Evolutionary conservation across 106 monocot species (phyloP).

Genomic region (Phalaenopsis equestris): DNA sequence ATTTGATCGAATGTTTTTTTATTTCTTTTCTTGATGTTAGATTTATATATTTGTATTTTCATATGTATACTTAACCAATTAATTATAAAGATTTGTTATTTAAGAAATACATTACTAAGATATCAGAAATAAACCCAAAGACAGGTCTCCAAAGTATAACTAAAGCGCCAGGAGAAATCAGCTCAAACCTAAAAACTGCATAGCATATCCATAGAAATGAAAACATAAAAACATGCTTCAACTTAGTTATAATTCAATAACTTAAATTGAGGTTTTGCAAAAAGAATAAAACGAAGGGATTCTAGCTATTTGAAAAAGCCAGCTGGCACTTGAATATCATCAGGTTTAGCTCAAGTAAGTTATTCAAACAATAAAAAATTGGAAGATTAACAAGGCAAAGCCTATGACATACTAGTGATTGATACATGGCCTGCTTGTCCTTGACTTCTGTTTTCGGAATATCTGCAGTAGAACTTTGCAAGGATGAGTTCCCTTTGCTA

Average conservation of each 20-base stretch:
- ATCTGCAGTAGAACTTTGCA: conserved; percentile 20
- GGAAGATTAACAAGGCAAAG: neutral
- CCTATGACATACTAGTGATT: conserved; percentile 54
- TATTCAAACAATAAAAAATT: neutral
- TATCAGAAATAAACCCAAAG: neutral
- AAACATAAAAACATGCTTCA: neutral
- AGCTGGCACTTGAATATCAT: neutral
- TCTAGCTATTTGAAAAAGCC: neutral
- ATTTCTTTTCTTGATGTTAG: too few species aligned
- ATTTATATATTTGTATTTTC: too few species aligned
- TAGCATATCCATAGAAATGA: neutral
- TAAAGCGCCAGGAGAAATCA: neutral
- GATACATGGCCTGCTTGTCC: conserved; percentile 26
- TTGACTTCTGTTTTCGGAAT: conserved; percentile 29
- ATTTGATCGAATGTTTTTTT: too few species aligned
- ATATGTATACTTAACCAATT: too few species aligned
- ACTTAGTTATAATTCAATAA: neutral
- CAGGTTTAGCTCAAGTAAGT: neutral
- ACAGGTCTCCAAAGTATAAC: neutral
- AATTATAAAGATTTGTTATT: too few species aligned
- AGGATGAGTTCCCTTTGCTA: conserved; percentile 29
- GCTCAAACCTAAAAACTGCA: neutral
- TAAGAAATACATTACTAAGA: neutral
- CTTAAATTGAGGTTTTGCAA: neutral
- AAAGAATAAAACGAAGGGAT: neutral